Conservation (phyloP, 2,329 filamentous ascomycete genomes). For the Aspergillus fumigatus region DNA sequence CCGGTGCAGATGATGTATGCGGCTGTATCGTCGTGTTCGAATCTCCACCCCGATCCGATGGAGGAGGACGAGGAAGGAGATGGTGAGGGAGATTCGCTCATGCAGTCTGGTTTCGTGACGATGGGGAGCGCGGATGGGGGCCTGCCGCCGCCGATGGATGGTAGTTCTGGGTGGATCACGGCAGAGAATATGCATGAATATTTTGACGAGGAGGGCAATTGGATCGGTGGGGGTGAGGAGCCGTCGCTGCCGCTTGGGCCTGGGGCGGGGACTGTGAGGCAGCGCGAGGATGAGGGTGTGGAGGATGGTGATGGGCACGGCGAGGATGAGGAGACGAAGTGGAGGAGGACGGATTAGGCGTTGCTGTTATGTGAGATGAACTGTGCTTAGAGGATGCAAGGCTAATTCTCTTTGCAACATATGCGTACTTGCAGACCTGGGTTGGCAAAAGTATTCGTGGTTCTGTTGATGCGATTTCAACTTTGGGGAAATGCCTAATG, state of each 20-base stretch:
- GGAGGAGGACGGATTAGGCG: constrained; percentile 46
- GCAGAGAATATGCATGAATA: constrained; percentile 84
- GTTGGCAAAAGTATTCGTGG: too few species aligned
- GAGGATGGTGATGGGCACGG: constrained; percentile 34
- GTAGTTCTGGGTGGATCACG: constrained; percentile 61
- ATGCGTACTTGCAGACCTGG: too few species aligned
- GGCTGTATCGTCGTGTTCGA: constrained; percentile 46
- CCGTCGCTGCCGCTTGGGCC: constrained; percentile 42
- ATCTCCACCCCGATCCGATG: constrained; percentile 45
- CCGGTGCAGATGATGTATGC: constrained; percentile 40
- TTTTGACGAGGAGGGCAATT: constrained; percentile 77
- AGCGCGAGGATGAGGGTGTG: constrained; percentile 48
- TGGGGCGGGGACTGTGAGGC: constrained; percentile 61
- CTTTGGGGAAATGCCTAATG: too few species aligned
- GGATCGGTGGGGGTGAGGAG: constrained; percentile 54
- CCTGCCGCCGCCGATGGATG: constrained; percentile 45
- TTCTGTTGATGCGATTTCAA: too few species aligned
- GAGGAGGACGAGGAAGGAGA: constrained; percentile 34
- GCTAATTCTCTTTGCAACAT: too few species aligned
- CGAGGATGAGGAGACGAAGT: constrained; percentile 47
- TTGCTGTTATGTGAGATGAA: not conserved
- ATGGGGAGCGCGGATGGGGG: constrained; percentile 33
- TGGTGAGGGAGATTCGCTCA: constrained; percentile 27
- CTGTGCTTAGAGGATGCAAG: too few species aligned
- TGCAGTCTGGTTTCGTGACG: constrained; percentile 34